Evolutionary conservation across 345 rosid genomes (phyloP).

Genomic region (Citrus australasica): DNA sequence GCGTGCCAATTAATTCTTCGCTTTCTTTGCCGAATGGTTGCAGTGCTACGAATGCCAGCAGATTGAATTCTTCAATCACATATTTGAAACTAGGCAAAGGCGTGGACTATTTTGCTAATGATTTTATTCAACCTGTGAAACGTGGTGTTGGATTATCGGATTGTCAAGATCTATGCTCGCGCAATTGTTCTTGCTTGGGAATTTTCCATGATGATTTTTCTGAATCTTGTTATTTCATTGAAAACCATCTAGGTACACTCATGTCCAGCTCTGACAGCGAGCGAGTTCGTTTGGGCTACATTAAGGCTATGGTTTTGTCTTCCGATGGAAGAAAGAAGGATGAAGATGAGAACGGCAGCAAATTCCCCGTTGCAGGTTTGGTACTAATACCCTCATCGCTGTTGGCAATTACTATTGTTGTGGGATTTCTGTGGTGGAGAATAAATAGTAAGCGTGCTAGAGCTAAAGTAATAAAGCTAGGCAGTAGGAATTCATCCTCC

Average conservation of each 20-base stretch:
- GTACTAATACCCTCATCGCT: constrained; percentile 11
- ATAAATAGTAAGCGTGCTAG: background rate
- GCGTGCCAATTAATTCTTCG: constrained; percentile 5
- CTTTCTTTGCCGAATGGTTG: background rate
- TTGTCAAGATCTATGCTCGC: constrained; percentile 14
- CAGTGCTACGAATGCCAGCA: background rate
- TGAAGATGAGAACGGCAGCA: background rate
- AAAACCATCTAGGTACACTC: constrained; percentile 13
- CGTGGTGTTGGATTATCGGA: background rate
- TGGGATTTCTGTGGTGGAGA: background rate
- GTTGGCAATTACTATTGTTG: background rate
- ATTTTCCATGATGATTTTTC: background rate
- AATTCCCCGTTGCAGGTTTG: constrained; percentile 14
- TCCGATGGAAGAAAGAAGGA: background rate
- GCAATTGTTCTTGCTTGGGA: constrained; percentile 18
- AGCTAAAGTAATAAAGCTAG: background rate
- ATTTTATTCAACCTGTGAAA: constrained; percentile 9
- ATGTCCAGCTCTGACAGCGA: background rate
- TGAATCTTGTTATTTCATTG: constrained; percentile 13
- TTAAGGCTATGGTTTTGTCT: background rate
- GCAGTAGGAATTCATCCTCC: constrained; percentile 2
- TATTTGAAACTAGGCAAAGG: constrained; percentile 2
- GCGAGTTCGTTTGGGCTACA: constrained; percentile 8
- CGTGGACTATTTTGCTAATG: constrained; percentile 8
- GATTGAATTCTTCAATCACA: background rate